These are phyloP conservation scores for Cercospora zeae-maydis DNA, from an alignment of 2,329 filamentous ascomycete genomes.

Conservation along the genomic window DNA sequence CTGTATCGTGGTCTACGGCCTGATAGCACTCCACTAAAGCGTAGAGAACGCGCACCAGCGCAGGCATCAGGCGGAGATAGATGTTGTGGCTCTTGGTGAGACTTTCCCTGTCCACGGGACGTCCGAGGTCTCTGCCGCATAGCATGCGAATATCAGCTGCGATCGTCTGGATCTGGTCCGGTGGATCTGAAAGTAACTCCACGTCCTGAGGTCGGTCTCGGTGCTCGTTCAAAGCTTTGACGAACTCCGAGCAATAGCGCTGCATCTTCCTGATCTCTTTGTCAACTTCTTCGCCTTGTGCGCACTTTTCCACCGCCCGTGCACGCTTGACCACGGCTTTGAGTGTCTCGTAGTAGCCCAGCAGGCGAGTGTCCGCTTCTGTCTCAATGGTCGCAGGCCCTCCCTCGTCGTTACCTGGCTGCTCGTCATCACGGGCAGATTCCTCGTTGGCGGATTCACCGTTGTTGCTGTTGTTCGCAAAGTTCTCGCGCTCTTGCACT, in stretches of 20 bases:
- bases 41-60: constrained; percentile 25
- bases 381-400: not conserved
- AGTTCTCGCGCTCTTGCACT: not conserved
- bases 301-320: not conserved
- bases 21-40: constrained; percentile 21
- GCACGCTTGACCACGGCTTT: not conserved
- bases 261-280: not conserved
- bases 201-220: not conserved
- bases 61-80: constrained; percentile 30
- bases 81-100: constrained; percentile 24
- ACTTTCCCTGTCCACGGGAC: constrained; percentile 13
- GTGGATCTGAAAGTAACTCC: constrained; percentile 9
- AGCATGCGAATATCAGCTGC: constrained; percentile 7
- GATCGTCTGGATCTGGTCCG: constrained; percentile 12
- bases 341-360: not conserved
- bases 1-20: constrained; percentile 12
- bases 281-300: not conserved
- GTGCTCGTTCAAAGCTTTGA: not conserved
- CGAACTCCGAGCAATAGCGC: not conserved
- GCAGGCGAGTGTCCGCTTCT: not conserved
- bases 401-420: not conserved
- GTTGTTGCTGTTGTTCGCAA: too few relatives aligned
- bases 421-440: not conserved
- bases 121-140: constrained; percentile 15
- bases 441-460: not conserved